Base-by-base conservation (phyloP, 2,329 filamentous ascomycete genomes). In the Fusarium papillatum region DNA sequence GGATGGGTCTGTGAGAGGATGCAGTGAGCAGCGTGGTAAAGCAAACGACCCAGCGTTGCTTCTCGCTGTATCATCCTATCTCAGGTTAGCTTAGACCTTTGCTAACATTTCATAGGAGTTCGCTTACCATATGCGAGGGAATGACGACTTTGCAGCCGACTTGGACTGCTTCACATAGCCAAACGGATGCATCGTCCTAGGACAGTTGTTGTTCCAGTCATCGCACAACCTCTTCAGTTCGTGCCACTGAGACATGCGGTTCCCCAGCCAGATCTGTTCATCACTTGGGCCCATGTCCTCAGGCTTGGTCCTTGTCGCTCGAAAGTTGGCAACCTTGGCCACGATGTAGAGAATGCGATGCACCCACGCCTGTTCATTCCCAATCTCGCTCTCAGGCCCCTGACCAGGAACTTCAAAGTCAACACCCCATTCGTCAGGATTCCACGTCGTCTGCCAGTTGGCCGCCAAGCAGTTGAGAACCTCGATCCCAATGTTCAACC, bases 401-500 rank as follows among this genome's bases (percentile, higher is more conserved):
- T 68, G 59, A 5, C 41, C 29, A 61, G 71, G 69, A 17, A 79
- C 93, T 77, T 94, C 90, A 88, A 97, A 92, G 79, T 98, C 93
- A 22, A 98, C 88, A 1, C 94, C 94, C 96, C 96, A 98, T 14
- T 95, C 91, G 78, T 98, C 95, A 1, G 95, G 96, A 66, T 98
- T 92, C 95, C 95, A 98, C 1, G 95, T 93, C 16, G 95, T 91
- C 76, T 93, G 90, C 94, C 95, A 98, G 81, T 96, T 95, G 84
- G 95, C 95, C 76, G 95, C 93, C 19, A 98, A 87, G 82, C 95
- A 98, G 74, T 92, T 95, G 34, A 98, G 87, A n/a, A 98, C 88
- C 82, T 98, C 96, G 89, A 98, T 94, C 19, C 93, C 94, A 19
- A 98, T 92, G 79, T 97, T 98, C 43, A 98, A 87, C 96, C 96